These are phyloP conservation scores for Clonostachys byssicola DNA, from an alignment of 2,329 filamentous ascomycete species.

Conservation along the genomic window DNA sequence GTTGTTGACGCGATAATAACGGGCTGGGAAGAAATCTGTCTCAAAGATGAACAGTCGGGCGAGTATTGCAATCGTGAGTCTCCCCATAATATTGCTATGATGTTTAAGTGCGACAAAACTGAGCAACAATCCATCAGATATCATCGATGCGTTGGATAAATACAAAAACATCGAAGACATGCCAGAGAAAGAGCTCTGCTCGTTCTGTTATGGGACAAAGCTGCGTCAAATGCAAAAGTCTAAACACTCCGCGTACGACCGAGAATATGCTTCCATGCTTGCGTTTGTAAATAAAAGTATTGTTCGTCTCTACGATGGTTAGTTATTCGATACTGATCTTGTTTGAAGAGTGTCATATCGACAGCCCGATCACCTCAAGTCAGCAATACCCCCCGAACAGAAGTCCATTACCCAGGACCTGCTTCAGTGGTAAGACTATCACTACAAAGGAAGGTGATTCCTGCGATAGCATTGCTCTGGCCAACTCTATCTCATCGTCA, in stretches of 20 bases:
- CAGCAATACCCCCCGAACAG: too few relatives aligned
- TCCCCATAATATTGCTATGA: not conserved
- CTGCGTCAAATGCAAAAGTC: constrained; percentile 8
- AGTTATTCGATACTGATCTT: too few relatives aligned
- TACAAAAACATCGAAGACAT: constrained; percentile 1
- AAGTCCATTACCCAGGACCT: too few relatives aligned
- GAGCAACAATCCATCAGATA: not conserved
- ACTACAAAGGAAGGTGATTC: constrained; percentile 7
- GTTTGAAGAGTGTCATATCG: too few relatives aligned
- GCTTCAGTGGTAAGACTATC: not conserved
- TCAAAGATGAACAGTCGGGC: constrained; percentile 1
- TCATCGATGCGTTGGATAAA: not conserved
- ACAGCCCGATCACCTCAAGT: too few relatives aligned
- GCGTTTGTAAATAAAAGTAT: constrained; percentile 1
- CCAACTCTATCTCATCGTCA: constrained; percentile 6
- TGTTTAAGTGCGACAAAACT: not conserved
- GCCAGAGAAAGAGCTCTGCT: constrained; percentile 7
- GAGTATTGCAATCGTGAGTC: constrained; percentile 4
- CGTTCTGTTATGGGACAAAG: constrained; percentile 5
- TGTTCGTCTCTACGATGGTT: not conserved
- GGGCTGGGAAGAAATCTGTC: constrained; percentile 4
- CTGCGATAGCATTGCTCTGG: constrained; percentile 9
- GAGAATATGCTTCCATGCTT: not conserved
- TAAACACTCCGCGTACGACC: constrained; percentile 6
- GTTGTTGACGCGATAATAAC: not conserved